Evolutionary conservation across 345 rosid genomes (phyloP).

Genomic region (Limnanthes douglasii): DNA sequence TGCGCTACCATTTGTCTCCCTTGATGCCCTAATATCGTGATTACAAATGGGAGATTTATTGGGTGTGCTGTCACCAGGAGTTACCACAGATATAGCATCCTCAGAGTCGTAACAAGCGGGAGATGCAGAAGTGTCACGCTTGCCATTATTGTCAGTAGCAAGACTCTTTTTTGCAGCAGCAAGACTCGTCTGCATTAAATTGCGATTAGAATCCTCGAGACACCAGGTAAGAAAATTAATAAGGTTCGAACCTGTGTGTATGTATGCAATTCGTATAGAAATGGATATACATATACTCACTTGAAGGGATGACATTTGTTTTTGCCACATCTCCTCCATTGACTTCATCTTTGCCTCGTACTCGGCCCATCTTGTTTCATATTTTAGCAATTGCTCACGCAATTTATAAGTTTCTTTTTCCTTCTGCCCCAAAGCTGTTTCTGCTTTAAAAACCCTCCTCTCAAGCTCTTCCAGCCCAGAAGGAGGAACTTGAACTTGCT

Average conservation of each 20-base stretch:
- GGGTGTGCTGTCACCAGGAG: constrained; percentile 54
- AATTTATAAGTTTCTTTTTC: constrained; percentile 73
- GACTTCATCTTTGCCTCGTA: constrained; percentile 83
- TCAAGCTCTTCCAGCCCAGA: constrained; percentile 56
- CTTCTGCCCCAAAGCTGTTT: constrained; percentile 47
- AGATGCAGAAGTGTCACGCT: constrained; percentile 33
- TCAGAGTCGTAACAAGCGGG: constrained; percentile 54
- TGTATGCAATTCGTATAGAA: neutral
- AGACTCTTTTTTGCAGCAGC: constrained; percentile 66
- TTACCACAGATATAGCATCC: constrained; percentile 47
- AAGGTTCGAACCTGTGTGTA: neutral
- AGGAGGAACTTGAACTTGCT: constrained; percentile 41
- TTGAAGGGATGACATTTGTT: constrained; percentile 81
- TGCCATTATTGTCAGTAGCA: constrained; percentile 34
- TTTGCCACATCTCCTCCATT: constrained; percentile 94
- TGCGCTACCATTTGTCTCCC: constrained; percentile 44
- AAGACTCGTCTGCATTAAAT: constrained; percentile 48
- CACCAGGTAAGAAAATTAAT: neutral
- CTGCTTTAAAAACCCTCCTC: constrained; percentile 53
- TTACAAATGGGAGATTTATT: constrained; percentile 18
- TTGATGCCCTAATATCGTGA: constrained; percentile 24
- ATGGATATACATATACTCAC: too few relatives aligned
- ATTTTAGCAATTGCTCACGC: constrained; percentile 57
- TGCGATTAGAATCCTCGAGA: neutral
- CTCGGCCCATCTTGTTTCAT: constrained; percentile 59